A percentile compares a stretch with the other conserved stretches of the same genome.
phyloP scores from a whole-genome alignment of 129 eudicot genomes.

The Solidago caesia region DNA sequence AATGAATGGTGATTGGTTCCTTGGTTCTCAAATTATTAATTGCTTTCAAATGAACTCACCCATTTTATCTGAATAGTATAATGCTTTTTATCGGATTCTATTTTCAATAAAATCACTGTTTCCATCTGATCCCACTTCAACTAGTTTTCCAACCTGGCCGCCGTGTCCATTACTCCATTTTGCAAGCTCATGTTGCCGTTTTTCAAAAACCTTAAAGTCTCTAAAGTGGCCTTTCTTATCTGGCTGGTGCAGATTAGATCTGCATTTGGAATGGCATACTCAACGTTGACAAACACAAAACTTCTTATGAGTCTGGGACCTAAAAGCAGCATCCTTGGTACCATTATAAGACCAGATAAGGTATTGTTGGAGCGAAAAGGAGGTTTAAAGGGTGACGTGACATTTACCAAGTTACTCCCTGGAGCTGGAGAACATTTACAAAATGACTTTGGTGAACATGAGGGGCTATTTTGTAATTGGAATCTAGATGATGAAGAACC shows the following conservation, averaged over 20 bases:
- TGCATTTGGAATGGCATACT: conserved; percentile 81
- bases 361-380: conserved; percentile 85
- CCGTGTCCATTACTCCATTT: too few species aligned
- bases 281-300: conserved; percentile 65
- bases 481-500: conserved; percentile 57
- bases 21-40: background rate
- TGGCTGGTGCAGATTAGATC: conserved; percentile 62
- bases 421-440: conserved; percentile 63
- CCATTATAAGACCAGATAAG: conserved; percentile 84
- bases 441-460: conserved; percentile 42
- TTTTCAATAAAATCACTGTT: background rate
- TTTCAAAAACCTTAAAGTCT: background rate
- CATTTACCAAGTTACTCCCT: conserved; percentile 62
- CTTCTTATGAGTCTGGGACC: conserved; percentile 64
- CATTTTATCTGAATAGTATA: background rate
- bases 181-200: too few species aligned
- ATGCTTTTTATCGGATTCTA: too few species aligned
- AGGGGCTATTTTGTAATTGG: conserved; percentile 76
- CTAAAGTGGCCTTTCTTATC: background rate
- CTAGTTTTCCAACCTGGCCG: background rate
- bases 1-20: too few species aligned
- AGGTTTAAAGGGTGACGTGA: conserved; percentile 63
- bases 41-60: background rate
- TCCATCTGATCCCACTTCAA: background rate
- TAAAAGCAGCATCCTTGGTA: conserved; percentile 66